Base-by-base conservation (phyloP, 1,139 yeast genomes). In the Geotrichum reessii region DNA sequence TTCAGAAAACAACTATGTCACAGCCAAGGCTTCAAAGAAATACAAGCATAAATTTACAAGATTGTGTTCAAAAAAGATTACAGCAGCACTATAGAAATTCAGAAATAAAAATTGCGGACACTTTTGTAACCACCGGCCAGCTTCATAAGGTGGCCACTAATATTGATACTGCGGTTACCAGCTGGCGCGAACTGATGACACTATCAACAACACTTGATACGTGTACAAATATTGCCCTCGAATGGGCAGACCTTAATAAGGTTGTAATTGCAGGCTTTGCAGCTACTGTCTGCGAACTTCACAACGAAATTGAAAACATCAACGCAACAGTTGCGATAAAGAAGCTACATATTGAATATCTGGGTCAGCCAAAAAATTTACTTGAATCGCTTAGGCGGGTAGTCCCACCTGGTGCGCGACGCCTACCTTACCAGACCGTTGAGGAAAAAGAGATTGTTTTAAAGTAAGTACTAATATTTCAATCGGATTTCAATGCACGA, bases 201-300 rank as follows among this genome's bases (percentile, higher is more conserved):
- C 63, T 71, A 50, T 63, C 78, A 7, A 67, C 75, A 5, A 63
- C 72, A 1, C 68, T 77, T 40, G 80, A 82, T 65, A 71, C 73
- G 48, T 76, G 75, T 56, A 73, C 84, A 14, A 87, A 82, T 60
- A 72, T 85, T 7, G 78, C 87, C 1, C 73, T 78, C 12, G 85
- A 83, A 62, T 85, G 79, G 71, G 73, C 77, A 57, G 95, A 87
- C 65, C 74, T 87, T 46, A 77, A 76, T 56, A 76, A 76, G 51
- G 73, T 74, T 44, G 81, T 85, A 22, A 76, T 86, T 62, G 74
- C 74, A 14, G 78, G 85, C 0, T 76, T 86, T 33, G 77, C 77
- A 42, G 68, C 69, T 19, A 87, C 85, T 63, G 74, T 84, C 19
- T 79, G 76, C 52, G 71, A 71, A 19, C 82, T 85, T 64, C 70